Percentiles rank a stretch among this genome's conserved stretches.
These are phyloP conservation scores for Wickerhamiella occidentalis DNA, from an alignment of 805 yeast genomes.

Conservation along the genomic window DNA sequence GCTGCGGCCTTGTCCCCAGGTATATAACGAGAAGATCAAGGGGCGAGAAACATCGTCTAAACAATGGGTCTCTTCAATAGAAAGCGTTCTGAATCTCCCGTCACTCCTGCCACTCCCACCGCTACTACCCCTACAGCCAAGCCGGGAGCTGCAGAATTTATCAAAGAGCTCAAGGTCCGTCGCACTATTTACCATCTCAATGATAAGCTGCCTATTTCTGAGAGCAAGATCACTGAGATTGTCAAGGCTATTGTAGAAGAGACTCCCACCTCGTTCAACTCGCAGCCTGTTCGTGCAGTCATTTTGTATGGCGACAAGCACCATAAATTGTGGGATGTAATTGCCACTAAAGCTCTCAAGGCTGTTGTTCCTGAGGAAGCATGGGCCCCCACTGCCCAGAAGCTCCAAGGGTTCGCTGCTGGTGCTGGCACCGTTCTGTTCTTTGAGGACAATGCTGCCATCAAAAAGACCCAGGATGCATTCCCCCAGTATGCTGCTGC, in stretches of 20 bases:
- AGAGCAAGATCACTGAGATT: constrained; percentile 31
- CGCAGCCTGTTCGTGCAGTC: constrained; percentile 39
- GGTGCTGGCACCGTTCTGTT: constrained; percentile 39
- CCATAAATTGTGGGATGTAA: constrained; percentile 34
- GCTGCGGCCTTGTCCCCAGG: too few species aligned
- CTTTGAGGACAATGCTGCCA: constrained; percentile 34
- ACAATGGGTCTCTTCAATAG: too few species aligned
- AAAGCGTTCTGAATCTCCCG: too few species aligned
- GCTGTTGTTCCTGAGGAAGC: constrained; percentile 30
- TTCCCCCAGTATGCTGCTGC: constrained; percentile 35
- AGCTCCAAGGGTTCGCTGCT: constrained; percentile 33
- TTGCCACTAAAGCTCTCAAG: constrained; percentile 27
- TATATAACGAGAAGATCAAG: too few species aligned
- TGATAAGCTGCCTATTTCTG: constrained; percentile 34
- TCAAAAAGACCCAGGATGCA: constrained; percentile 33
- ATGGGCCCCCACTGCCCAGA: constrained; percentile 33
- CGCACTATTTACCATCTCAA: constrained; percentile 38
- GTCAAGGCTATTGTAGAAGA: constrained; percentile 36
- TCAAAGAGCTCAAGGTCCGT: constrained; percentile 28
- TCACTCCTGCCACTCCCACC: not conserved
- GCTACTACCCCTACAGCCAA: not conserved
- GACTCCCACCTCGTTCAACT: constrained; percentile 42
- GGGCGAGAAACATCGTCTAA: too few species aligned
- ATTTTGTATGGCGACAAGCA: constrained; percentile 37
- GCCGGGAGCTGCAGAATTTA: not conserved